A percentile compares a stretch with the other conserved stretches of the same genome.
phyloP scores from a whole-genome alignment of 176 grass and related monocot genomes.

The Eragrostis nindensis region DNA sequence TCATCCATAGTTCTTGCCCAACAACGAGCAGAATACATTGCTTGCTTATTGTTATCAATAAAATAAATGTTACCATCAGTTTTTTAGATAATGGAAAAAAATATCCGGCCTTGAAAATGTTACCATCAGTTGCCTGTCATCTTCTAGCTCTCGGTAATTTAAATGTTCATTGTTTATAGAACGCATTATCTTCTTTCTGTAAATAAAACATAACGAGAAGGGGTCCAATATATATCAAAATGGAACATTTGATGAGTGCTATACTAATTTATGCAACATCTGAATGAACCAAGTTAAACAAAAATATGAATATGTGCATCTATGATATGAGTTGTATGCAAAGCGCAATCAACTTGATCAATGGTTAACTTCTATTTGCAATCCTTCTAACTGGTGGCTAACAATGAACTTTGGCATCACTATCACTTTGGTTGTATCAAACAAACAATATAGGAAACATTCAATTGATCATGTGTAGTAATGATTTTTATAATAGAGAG shows the following conservation, averaged over 20 bases:
- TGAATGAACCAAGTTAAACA: background rate
- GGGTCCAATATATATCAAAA: no score
- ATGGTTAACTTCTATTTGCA: background rate
- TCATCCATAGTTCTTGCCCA: background rate
- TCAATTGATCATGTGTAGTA: constrained; percentile 39
- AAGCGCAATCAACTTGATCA: background rate
- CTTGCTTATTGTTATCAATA: background rate
- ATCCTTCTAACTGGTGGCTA: background rate
- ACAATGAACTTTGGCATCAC: background rate
- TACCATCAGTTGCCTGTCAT: background rate
- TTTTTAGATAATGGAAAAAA: no score
- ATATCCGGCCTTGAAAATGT: no score
- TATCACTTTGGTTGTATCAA: background rate
- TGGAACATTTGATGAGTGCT: no score
- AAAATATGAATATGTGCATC: background rate
- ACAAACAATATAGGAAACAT: background rate
- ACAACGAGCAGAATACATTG: background rate
- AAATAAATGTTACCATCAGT: background rate
- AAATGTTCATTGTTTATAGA: background rate
- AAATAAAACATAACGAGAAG: background rate
- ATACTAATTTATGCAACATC: background rate
- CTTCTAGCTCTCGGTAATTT: background rate
- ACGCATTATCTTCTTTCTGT: background rate
- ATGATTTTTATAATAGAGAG: background rate
- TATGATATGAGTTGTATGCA: background rate